Base-by-base conservation (phyloP, 352 stramenopile genomes). In the Phytophthora chlamydospora region DNA sequence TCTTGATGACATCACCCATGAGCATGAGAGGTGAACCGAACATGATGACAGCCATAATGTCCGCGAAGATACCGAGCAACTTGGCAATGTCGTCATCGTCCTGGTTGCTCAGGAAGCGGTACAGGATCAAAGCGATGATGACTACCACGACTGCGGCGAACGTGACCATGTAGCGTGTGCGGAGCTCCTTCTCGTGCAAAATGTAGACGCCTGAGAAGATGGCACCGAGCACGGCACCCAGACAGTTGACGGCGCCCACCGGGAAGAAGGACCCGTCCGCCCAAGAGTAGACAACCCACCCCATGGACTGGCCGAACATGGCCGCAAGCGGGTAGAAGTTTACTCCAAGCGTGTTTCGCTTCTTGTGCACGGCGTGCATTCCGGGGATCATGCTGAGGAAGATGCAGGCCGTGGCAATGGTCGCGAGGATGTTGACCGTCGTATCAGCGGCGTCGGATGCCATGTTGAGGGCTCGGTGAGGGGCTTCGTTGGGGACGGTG, bases 341-440 rank as follows among this genome's bases (percentile, higher is more conserved):
- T 24, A 24, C 21, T 3, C 21, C 21, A 1, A 24, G 21, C 21
- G 21, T 24, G 21, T 24, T 62, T 11, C 48, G 53, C 42, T 66
- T 66, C 45, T 64, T 63, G 64, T 68, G 58, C 7, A 74, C 50
- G 6, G 2, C 27, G 33, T 61, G 59, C 31, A 74, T 62, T 4
- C 54, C 52, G 12, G 66, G 66, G 51, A 67, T 66, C 66, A 70
- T 70, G 17, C 66, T 74, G 39, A 74, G n/a, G 42, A 75, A 71
- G 32, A 75, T 66, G 34, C 54, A 70, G 12, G 53, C 60, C n/a
- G 66, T 74, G 7, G 66, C 66, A 44, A 74, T 71, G 34, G 66
- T 71, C 2, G 66, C 66, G 12, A 75, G 46, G 34, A 75, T 45
- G 17, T 75, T 75, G 61, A 75, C 43, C 2, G 55, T 71, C 8